A percentile compares a stretch with the other conserved stretches of the same genome.
Conservation (phyloP, 306 rosid species). For the Acacia acuminata region DNA sequence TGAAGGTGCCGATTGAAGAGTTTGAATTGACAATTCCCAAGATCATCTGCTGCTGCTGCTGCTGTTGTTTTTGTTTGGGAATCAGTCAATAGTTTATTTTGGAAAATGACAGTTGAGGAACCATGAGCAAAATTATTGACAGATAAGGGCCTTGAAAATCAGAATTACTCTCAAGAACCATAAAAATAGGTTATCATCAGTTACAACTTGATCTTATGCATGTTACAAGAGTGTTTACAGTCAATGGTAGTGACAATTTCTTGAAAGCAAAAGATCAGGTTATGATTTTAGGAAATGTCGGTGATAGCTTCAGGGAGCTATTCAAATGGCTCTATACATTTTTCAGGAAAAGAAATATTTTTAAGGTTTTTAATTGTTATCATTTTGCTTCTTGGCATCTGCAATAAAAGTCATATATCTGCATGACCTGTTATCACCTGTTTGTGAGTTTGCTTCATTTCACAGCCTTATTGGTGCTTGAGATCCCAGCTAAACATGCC, state of each 20-base stretch:
- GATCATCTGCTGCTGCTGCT: slow-evolving; percentile 14
- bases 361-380: not conserved
- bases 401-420: not conserved
- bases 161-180: not conserved
- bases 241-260: not conserved
- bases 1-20: slow-evolving; percentile 32
- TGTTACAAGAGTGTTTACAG: not conserved
- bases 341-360: not conserved
- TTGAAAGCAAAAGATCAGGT: not conserved
- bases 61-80: slow-evolving; percentile 1
- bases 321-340: not conserved
- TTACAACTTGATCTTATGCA: not conserved
- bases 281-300: not conserved
- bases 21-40: slow-evolving; percentile 13
- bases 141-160: not conserved
- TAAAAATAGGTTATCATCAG: not conserved
- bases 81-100: not conserved
- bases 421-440: slow-evolving; percentile 1
- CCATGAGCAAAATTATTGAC: not conserved
- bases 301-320: not conserved
- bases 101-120: not conserved
- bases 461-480: slow-evolving; percentile 20
- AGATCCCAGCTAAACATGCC: slow-evolving; percentile 1
- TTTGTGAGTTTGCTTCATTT: not conserved
- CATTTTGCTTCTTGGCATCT: slow-evolving; percentile 25